phyloP scores from a whole-genome alignment of 164 flowering plant species.

The Vitis vinifera region ASM3070453v1 NC_081819.1:3087501-3088000 shows the following conservation, averaged over 20 bases:
- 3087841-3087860: slow-evolving; percentile 27
- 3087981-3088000: slow-evolving; percentile 21
- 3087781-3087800: slow-evolving; percentile 25
- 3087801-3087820: slow-evolving; percentile 8
- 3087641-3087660: too few species aligned
- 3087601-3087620: too few species aligned
- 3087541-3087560: too few species aligned
- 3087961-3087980: slow-evolving; percentile 21
- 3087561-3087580: too few species aligned
- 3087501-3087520: too few species aligned
- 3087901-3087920: slow-evolving; percentile 29
- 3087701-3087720: too few species aligned
- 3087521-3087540: too few species aligned
- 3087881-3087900: slow-evolving; percentile 27
- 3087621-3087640: too few species aligned
- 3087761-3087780: not conserved
- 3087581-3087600: too few species aligned
- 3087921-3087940: slow-evolving; percentile 22
- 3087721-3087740: slow-evolving; percentile 17
- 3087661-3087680: too few species aligned
- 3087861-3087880: not conserved
- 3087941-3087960: slow-evolving; percentile 7
- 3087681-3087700: too few species aligned
- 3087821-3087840: slow-evolving; percentile 9
- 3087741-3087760: slow-evolving; percentile 10